Percentiles rank a stretch among this genome's conserved stretches.
Conservation (phyloP, 2,329 filamentous ascomycete species). For the Lojkania enalia region DNA sequence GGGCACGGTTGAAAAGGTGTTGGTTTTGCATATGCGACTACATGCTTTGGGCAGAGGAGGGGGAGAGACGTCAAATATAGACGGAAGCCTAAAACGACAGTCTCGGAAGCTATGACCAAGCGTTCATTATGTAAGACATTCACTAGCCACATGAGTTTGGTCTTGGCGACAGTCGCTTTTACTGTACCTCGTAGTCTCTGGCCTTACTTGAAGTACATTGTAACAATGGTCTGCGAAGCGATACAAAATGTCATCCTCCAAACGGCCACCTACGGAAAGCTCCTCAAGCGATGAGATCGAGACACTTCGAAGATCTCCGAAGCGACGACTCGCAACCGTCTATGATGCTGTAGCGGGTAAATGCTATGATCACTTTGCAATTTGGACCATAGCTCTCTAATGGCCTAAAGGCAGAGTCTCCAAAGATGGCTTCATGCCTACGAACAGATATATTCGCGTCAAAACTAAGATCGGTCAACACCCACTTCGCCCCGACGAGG, state of each 20-base stretch:
- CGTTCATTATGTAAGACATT: constrained; percentile 12
- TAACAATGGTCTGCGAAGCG: too few species aligned
- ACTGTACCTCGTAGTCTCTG: too few species aligned
- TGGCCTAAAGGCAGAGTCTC: constrained; percentile 52
- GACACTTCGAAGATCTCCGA: constrained; percentile 13
- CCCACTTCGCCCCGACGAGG: constrained; percentile 67
- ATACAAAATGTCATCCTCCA: constrained; percentile 5
- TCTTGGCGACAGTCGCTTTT: neutral
- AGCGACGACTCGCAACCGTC: constrained; percentile 56
- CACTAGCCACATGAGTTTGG: neutral
- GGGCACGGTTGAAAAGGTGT: constrained; percentile 74
- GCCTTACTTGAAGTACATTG: too few species aligned
- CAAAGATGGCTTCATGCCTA: constrained; percentile 47
- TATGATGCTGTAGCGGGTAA: constrained; percentile 75
- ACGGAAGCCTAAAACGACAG: neutral
- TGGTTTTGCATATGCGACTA: constrained; percentile 48
- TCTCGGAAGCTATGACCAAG: constrained; percentile 13
- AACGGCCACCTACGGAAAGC: constrained; percentile 17
- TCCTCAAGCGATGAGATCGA: constrained; percentile 15
- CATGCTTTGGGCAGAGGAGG: constrained; percentile 33
- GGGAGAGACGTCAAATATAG: neutral
- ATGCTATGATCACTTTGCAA: neutral
- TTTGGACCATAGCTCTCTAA: too few species aligned
- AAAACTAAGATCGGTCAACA: constrained; percentile 35
- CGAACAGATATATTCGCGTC: constrained; percentile 31